These are phyloP conservation scores for Parasarocladium wereldwijsianum DNA, from an alignment of 2,329 filamentous ascomycete genomes.

Conservation along the genomic window DNA sequence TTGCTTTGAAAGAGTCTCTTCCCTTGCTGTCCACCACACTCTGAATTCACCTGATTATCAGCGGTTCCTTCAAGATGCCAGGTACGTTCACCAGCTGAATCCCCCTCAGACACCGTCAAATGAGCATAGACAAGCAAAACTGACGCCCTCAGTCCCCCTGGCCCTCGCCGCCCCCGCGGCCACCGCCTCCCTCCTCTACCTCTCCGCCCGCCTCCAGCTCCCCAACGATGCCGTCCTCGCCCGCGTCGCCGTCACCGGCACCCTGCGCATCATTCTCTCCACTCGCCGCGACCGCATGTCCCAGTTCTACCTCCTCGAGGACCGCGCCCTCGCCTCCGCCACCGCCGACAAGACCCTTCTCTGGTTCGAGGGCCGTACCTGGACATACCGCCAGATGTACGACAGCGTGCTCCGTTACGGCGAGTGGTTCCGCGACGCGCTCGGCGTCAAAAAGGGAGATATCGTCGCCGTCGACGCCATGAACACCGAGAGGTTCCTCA, in stretches of 20 bases:
- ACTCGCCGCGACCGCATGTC: slow-evolving; percentile 48
- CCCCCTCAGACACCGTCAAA: not conserved
- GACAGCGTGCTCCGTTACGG: slow-evolving; percentile 57
- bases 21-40: too few species aligned
- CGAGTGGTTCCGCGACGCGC: slow-evolving; percentile 52
- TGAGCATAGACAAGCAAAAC: not conserved
- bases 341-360: slow-evolving; percentile 44
- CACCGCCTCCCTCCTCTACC: slow-evolving; percentile 56
- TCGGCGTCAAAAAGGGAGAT: slow-evolving; percentile 52
- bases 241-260: slow-evolving; percentile 32
- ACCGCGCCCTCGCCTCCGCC: slow-evolving; percentile 36
- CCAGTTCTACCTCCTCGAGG: slow-evolving; percentile 63
- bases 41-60: too few species aligned
- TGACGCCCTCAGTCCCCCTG: slow-evolving; percentile 36
- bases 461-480: slow-evolving; percentile 71
- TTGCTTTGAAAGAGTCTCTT: too few species aligned
- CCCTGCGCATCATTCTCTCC: slow-evolving; percentile 26
- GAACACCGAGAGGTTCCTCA: slow-evolving; percentile 67
- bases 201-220: slow-evolving; percentile 56
- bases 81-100: too few species aligned
- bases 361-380: slow-evolving; percentile 51
- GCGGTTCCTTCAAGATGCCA: too few species aligned
- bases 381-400: slow-evolving; percentile 67
- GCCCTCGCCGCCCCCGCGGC: slow-evolving; percentile 43
- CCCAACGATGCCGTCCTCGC: slow-evolving; percentile 52